A percentile compares a stretch with the other conserved stretches of the same genome.
These are phyloP conservation scores for Penicillium crystallinum DNA, from an alignment of 495 filamentous ascomycete genomes.

Conservation along the genomic window DNA sequence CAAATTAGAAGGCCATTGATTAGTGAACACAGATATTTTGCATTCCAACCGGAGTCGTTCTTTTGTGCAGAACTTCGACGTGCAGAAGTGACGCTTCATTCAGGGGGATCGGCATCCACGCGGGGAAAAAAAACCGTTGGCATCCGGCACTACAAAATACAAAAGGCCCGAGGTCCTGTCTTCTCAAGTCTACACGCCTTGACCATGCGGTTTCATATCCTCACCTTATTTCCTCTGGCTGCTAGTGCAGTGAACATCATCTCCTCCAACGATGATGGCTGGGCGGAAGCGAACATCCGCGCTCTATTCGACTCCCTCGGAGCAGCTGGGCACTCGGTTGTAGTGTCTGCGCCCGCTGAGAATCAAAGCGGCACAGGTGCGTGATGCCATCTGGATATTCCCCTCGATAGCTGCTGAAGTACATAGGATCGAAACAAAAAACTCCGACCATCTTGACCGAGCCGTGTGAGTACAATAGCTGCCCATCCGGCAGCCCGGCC, in stretches of 20 bases:
- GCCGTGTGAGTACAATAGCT: constrained; percentile 55
- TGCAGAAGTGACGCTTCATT: not conserved
- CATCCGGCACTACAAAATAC: not conserved
- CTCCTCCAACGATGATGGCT: constrained; percentile 67
- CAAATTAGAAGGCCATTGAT: too few species aligned
- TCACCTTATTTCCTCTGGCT: constrained; percentile 3
- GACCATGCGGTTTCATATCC: constrained; percentile 9
- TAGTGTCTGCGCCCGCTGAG: constrained; percentile 60
- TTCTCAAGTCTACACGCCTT: not conserved
- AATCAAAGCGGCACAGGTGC: constrained; percentile 59
- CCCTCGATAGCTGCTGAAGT: not conserved
- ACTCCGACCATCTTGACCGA: constrained; percentile 39
- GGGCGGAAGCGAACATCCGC: constrained; percentile 63
- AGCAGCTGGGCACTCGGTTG: constrained; percentile 49
- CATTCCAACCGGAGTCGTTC: too few species aligned
- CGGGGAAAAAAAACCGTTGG: not conserved
- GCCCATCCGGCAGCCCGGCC: constrained; percentile 49
- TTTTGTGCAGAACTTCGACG: not conserved
- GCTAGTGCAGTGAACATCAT: constrained; percentile 50
- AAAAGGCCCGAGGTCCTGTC: not conserved
- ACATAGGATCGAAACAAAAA: constrained; percentile 47
- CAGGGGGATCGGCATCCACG: not conserved
- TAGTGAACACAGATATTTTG: too few species aligned
- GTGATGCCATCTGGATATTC: not conserved
- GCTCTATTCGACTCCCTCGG: constrained; percentile 48